Evolutionary conservation across 169 alveolate genomes (phyloP).

Genomic region (Theileria annulata): DNA sequence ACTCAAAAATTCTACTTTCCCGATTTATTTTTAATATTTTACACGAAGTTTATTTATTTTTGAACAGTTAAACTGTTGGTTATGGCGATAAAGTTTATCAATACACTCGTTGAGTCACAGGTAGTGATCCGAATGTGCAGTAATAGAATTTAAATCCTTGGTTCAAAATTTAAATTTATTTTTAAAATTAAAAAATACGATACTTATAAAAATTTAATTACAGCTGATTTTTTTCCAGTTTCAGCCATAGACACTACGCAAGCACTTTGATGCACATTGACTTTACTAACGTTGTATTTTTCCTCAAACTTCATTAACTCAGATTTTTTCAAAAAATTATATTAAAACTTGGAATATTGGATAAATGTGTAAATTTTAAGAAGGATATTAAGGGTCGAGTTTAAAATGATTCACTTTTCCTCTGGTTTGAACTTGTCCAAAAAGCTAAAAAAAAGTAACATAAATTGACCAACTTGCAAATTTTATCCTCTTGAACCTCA

Average conservation of each 20-base stretch:
- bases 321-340: neutral
- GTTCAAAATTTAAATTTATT: neutral
- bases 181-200: neutral
- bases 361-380: neutral
- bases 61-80: neutral
- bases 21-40: neutral
- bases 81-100: neutral
- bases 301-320: neutral
- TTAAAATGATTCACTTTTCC: neutral
- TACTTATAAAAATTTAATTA: neutral
- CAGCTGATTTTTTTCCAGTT: neutral
- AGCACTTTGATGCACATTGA: constrained; percentile 22
- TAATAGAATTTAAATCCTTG: neutral
- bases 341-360: neutral
- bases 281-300: neutral
- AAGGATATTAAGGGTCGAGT: neutral
- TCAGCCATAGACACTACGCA: constrained; percentile 8
- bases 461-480: constrained; percentile 39
- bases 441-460: constrained; percentile 9
- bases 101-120: constrained; percentile 12
- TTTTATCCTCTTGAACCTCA: constrained; percentile 34
- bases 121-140: constrained; percentile 1
- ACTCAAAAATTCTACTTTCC: neutral
- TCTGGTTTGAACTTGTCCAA: constrained; percentile 8
- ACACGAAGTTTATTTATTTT: neutral